Conservation (phyloP, 345 rosid species). For the Heritiera littoralis region DNA sequence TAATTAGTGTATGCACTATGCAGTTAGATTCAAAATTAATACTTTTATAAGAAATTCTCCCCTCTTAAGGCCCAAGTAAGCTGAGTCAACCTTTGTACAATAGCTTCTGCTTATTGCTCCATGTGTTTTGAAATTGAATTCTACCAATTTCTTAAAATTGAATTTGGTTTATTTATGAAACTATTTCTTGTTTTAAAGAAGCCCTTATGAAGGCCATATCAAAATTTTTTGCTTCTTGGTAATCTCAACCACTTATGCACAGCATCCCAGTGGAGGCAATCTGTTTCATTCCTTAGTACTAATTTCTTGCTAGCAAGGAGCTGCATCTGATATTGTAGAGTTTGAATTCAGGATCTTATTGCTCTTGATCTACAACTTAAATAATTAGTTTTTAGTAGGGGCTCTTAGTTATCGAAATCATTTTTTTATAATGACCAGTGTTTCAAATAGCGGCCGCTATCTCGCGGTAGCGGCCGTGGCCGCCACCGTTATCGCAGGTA, state of each 20-base stretch:
- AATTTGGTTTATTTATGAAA: neutral
- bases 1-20: neutral
- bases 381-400: neutral
- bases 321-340: slow-evolving; percentile 6
- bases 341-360: neutral
- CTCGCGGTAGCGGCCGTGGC: too few species aligned
- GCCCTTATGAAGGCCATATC: neutral
- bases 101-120: neutral
- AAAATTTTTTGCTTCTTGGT: neutral
- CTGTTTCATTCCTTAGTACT: neutral
- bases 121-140: neutral
- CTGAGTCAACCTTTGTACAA: neutral
- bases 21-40: neutral
- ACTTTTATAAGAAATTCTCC: neutral
- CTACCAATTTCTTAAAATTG: too few species aligned
- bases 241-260: neutral
- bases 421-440: neutral
- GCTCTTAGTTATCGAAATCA: neutral
- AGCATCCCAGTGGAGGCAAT: neutral
- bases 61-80: neutral
- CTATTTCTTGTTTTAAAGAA: neutral
- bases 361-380: neutral
- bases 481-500: too few species aligned
- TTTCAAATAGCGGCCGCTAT: too few species aligned
- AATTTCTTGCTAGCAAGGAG: neutral